Conservation (phyloP, 768 basidiomycete species). For the Rhodocollybia butyracea region DNA sequence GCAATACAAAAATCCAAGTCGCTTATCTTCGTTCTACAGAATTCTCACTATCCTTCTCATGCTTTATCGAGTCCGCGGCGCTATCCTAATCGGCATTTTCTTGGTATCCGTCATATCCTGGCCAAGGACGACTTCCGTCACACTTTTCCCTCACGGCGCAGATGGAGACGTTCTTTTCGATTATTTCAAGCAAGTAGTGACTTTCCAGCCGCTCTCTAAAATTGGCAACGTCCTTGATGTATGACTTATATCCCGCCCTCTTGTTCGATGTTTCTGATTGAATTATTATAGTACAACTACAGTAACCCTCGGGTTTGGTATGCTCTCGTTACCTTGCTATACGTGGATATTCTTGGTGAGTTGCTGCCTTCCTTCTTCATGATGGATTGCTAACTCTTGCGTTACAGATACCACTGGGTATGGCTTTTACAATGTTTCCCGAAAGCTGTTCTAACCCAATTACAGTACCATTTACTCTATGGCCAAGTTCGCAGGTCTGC, state of each 20-base stretch:
- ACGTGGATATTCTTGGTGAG: conserved; percentile 80
- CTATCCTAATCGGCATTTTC: conserved; percentile 81
- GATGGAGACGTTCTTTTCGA: conserved; percentile 72
- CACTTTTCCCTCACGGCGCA: conserved; percentile 73
- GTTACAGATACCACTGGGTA: conserved; percentile 49
- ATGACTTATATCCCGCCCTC: conserved; percentile 19
- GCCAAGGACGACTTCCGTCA: conserved; percentile 80
- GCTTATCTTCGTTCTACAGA: conserved; percentile 27
- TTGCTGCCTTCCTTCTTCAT: conserved; percentile 1
- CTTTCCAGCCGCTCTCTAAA: conserved; percentile 60
- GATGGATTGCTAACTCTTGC: not conserved
- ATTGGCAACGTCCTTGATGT: conserved; percentile 71
- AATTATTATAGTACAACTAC: conserved; percentile 43
- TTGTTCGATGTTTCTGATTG: not conserved
- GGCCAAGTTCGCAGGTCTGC: conserved; percentile 88
- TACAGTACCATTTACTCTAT: conserved; percentile 83
- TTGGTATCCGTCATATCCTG: conserved; percentile 84
- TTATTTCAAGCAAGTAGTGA: conserved; percentile 83
- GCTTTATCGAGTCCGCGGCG: conserved; percentile 82
- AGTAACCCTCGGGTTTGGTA: conserved; percentile 79
- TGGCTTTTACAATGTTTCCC: not conserved
- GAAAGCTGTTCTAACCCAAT: conserved; percentile 24
- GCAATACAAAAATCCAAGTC: not conserved
- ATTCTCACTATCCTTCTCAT: conserved; percentile 76
- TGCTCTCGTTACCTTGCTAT: conserved; percentile 84